phyloP scores from a whole-genome alignment of 1,284 basidiomycete genomes.

The Xanthoconium separans region DNA sequence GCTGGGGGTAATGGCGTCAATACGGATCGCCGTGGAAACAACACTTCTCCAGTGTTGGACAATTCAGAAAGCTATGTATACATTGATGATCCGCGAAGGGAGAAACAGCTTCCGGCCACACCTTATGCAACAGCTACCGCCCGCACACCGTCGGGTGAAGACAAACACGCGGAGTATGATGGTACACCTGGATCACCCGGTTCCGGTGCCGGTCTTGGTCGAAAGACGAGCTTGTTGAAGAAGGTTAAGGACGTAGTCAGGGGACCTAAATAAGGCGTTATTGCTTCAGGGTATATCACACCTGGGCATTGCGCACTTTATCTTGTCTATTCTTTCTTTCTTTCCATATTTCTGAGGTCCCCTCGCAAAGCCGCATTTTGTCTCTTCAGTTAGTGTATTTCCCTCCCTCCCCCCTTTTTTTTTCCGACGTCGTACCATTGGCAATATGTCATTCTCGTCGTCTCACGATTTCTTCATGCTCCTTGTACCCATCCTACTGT shows the following conservation, averaged over 20 bases:
- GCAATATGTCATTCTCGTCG: slow-evolving; percentile 2
- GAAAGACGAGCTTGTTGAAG: slow-evolving; percentile 77
- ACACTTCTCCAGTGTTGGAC: slow-evolving; percentile 40
- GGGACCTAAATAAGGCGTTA: slow-evolving; percentile 43
- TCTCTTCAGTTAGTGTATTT: background rate
- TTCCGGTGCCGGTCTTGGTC: slow-evolving; percentile 50
- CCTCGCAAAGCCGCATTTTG: slow-evolving; percentile 8
- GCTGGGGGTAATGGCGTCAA: slow-evolving; percentile 36
- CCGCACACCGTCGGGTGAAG: slow-evolving; percentile 33
- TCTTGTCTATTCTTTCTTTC: background rate
- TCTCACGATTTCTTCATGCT: slow-evolving; percentile 23
- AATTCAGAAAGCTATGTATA: slow-evolving; percentile 59
- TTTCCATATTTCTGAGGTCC: slow-evolving; percentile 1
- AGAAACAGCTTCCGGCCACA: slow-evolving; percentile 67
- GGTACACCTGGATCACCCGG: slow-evolving; percentile 33
- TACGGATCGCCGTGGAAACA: slow-evolving; percentile 31
- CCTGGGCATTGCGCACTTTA: slow-evolving; percentile 4
- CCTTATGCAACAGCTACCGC: slow-evolving; percentile 34
- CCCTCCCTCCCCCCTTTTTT: background rate
- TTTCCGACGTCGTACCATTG: background rate
- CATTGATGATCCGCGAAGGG: slow-evolving; percentile 52
- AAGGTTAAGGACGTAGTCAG: slow-evolving; percentile 72
- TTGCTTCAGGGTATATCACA: slow-evolving; percentile 5
- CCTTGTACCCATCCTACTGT: slow-evolving; percentile 32
- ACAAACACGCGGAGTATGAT: slow-evolving; percentile 52